Base-by-base conservation (phyloP, 129 eudicot species). In the Ambrosia trifida region DNA sequence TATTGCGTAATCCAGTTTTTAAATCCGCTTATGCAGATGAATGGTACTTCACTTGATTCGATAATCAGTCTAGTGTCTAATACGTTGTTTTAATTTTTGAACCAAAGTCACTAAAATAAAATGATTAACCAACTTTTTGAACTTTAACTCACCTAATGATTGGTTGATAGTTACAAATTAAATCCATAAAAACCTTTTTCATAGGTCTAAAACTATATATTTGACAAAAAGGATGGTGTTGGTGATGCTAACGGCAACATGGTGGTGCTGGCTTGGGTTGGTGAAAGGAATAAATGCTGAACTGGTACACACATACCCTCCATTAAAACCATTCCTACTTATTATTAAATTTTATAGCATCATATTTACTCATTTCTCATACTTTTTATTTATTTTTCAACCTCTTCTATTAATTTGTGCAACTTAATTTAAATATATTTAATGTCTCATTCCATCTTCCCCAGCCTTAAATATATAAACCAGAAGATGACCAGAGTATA, bases 261-360 rank as follows among this genome's bases (percentile, higher is more conserved):
- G 57, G 60, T 66, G 72, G 53, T 75, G 66, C 68, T 58, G 74
- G 78, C 68, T 20, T 79, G 68, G 66, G 87, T 82, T 82, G 94
- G 78, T 87, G 80, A 41, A 70, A 24, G 72, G 81, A 84, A 77
- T 87, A 84, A 87, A 87, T 87, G 87, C 79, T 82, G 35, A 38
- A 81, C 70, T 56, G 72, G 70, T 72, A 56, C 74, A 46, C 75
- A 54, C 69, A 54, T 35, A 59, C 62, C 38, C 69, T 43, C 36
- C 63, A 66, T 66, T 49, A 19, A 65, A 49, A 59, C 18, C 53
- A 69, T 63, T 61, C 43, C 16, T 50, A 69, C 76, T 49, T 69
- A 68, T 49, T 69, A 68, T 60, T 50, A 61, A 38, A 3, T 73
- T 28, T 19, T 30, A 60, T 17, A 12, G 2, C 1, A 3, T 52